Evolutionary conservation across 192 early-diverging fungal genomes (phyloP).

Genomic region (Obelidium mucronatum): DNA sequence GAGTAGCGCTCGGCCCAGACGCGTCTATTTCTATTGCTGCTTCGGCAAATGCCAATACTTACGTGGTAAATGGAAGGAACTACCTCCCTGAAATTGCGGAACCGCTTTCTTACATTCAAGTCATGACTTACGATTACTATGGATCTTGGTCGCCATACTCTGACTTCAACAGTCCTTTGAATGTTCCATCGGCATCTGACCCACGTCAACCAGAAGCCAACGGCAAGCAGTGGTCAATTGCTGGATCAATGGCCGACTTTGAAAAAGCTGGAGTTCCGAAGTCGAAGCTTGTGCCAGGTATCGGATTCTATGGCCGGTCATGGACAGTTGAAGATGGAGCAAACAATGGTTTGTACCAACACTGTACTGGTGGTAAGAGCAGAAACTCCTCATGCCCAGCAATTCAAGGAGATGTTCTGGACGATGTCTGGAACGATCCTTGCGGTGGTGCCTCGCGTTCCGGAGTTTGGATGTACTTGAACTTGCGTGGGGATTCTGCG

Average conservation of each 20-base stretch:
- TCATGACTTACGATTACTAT: slow-evolving; percentile 74
- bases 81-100: slow-evolving; percentile 61
- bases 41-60: slow-evolving; percentile 56
- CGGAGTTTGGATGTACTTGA: too few species aligned
- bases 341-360: slow-evolving; percentile 18
- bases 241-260: slow-evolving; percentile 57
- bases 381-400: not conserved
- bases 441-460: too few species aligned
- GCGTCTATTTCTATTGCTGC: slow-evolving; percentile 73
- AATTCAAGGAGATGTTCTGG: not conserved
- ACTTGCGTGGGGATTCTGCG: slow-evolving; percentile 25
- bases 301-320: slow-evolving; percentile 64
- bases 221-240: slow-evolving; percentile 45
- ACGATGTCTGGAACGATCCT: not conserved
- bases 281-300: slow-evolving; percentile 63
- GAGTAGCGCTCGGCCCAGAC: slow-evolving; percentile 50
- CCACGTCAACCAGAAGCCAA: slow-evolving; percentile 22
- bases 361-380: not conserved
- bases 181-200: not conserved
- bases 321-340: not conserved
- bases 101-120: slow-evolving; percentile 68
- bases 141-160: too few species aligned
- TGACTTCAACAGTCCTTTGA: slow-evolving; percentile 22
- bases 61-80: slow-evolving; percentile 45
- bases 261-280: slow-evolving; percentile 66